A percentile compares a stretch with the other conserved stretches of the same genome.
These are phyloP conservation scores for Chiua virens DNA, from an alignment of 768 basidiomycete genomes.

Conservation along the genomic window DNA sequence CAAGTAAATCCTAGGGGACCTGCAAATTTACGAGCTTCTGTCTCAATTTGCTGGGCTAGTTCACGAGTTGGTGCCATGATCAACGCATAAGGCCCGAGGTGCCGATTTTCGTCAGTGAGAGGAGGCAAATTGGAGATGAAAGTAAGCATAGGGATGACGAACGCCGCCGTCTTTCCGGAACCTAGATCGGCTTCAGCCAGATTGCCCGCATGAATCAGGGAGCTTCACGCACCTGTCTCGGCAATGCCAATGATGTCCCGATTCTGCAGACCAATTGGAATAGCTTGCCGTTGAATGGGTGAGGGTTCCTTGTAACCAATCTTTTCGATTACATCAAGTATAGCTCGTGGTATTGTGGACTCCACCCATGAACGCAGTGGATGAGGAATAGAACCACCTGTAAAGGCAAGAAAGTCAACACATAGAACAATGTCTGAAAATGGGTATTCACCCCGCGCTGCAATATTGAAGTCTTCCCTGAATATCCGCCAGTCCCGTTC, in stretches of 20 bases:
- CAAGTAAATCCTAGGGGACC: conserved; percentile 86
- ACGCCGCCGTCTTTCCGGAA: conserved; percentile 98
- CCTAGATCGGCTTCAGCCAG: conserved; percentile 44
- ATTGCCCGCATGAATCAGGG: neutral
- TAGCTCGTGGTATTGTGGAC: conserved; percentile 73
- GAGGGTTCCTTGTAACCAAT: conserved; percentile 98
- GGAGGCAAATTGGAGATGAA: conserved; percentile 88
- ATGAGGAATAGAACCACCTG: conserved; percentile 91
- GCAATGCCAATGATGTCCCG: conserved; percentile 98
- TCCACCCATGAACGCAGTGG: conserved; percentile 93
- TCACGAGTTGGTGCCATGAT: conserved; percentile 98
- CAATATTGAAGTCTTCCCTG: conserved; percentile 96
- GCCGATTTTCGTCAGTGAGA: conserved; percentile 90
- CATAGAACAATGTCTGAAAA: neutral
- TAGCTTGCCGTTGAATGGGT: conserved; percentile 96
- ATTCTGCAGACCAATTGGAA: conserved; percentile 97
- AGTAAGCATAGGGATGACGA: conserved; percentile 96
- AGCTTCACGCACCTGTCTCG: conserved; percentile 74
- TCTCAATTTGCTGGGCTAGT: conserved; percentile 95
- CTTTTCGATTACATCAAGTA: conserved; percentile 81
- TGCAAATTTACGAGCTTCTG: conserved; percentile 90
- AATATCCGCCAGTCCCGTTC: conserved; percentile 99
- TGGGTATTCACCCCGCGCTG: conserved; percentile 68
- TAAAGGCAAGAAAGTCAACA: conserved; percentile 2
- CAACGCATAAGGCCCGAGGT: conserved; percentile 90